Base-by-base conservation (phyloP, 176 grass and related monocot species). In the Carex kokanica region DNA sequence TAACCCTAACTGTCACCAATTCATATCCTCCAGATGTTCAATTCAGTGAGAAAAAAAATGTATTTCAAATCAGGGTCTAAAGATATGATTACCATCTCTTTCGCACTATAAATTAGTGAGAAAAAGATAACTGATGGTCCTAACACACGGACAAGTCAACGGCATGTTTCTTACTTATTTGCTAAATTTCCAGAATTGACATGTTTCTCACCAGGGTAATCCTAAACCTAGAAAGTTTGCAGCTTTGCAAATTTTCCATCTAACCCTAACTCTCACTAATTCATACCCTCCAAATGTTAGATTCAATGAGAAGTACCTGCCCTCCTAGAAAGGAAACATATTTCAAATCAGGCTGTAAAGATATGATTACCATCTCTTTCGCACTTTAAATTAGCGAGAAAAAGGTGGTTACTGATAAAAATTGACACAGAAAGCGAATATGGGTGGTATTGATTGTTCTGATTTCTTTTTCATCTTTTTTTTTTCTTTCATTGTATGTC, bases 181-280 rank as follows among this genome's bases (percentile, higher is more conserved):
- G n/a, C 70, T 51, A 74, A 12, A 51, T 53, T 74, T 74, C 71
- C 73, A 78, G 73, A 78, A 29, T 55, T 77, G 29, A 16, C 49
- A 54, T 14, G 38, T 55, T 55, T 56, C 73, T 17, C 9, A 31
- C 51, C 14, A 34, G 7, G 15, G 73, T 55, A 56, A 56, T 25
- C 51, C 13, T 56, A 78, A 55, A 78, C 23, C 51, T 78, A 75
- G 23, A 75, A 75, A 43, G 49, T 52, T 51, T 56, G n/a, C 13
- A 77, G 2, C 49, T 78, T 27, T 15, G 51, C 21, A 32, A 73
- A 54, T 3, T 78, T 78, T 77, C n/a, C 49, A 77, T 20, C 49
- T 55, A 56, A 69, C 32, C 34, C 32, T 41, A 61, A 61, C 8
- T 11, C n/a, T 60, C 8, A 24, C 59, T 24, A 40, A 32, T 54